Evolutionary conservation across 148 eudicot genomes (phyloP).

Genomic region (Cornus florida): DNA sequence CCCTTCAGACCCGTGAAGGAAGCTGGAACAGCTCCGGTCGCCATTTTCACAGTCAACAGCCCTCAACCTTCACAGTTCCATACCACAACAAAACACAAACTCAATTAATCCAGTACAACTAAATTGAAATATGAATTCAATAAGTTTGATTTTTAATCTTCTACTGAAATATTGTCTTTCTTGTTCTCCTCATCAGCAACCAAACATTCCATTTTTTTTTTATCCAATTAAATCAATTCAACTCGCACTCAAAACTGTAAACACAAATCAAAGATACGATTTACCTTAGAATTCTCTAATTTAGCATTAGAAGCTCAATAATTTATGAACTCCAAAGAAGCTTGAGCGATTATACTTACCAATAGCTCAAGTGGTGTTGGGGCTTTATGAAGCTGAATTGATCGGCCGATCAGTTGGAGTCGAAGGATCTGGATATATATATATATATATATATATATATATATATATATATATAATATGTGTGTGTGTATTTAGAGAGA

Average conservation of each 20-base stretch:
- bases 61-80: slow-evolving; percentile 33
- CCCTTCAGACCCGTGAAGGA: slow-evolving; percentile 62
- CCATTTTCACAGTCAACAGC: slow-evolving; percentile 48
- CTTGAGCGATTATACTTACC: not conserved
- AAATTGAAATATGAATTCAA: not conserved
- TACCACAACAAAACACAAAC: not conserved
- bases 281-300: not conserved
- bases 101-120: slow-evolving; percentile 6
- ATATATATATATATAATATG: no score
- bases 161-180: not conserved
- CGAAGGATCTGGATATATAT: not conserved
- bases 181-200: not conserved
- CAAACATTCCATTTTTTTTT: not conserved
- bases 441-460: no score
- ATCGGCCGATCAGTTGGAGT: not conserved
- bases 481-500: not conserved
- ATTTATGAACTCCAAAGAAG: not conserved
- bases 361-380: not conserved
- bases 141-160: not conserved
- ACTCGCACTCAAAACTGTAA: not conserved
- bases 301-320: not conserved
- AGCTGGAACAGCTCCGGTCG: slow-evolving; percentile 70
- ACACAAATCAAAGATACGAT: not conserved
- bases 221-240: not conserved
- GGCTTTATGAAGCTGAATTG: not conserved